Base-by-base conservation (phyloP, 495 filamentous ascomycete genomes). In the Durotheca rogersii region DNA sequence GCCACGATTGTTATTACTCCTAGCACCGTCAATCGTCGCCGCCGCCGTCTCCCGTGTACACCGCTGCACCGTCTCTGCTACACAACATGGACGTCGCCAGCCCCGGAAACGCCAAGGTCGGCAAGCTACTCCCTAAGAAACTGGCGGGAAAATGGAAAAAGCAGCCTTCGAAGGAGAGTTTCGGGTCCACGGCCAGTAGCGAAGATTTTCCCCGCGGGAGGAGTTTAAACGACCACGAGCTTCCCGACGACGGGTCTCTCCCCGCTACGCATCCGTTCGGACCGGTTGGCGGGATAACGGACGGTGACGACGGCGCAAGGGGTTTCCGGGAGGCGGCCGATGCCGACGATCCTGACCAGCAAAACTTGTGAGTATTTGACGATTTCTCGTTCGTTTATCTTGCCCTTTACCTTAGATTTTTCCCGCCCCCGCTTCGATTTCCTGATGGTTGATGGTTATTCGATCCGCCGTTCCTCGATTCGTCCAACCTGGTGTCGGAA, bases 61-160 rank as follows among this genome's bases (percentile, higher is more conserved):
- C n/a, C n/a, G n/a, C n/a, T n/a, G n/a, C n/a, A n/a, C n/a, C n/a
- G n/a, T n/a, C n/a, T n/a, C n/a, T 35, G 5, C 30, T 16, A 37
- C n/a, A 33, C 55, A 48, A 41, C 29, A 62, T 62, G 62, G 62
- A 65, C 36, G 52, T 41, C 45, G 53, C 49, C 37, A 51, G 36
- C 45, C 19, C 48, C 34, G 41, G 44, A 43, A 53, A 17, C 27
- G n/a, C 36, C 21, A 62, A 60, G 39, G 65, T 79, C 33, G 70
- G 62, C 25, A 80, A 80, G 65, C 69, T 78, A 20, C 50, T 79
- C 27, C 70, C 72, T 20, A 76, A 72, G 57, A 61, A 65, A 33
- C 60, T 81, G 21, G 58, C 62, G 19, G 61, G 61, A 20, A 76
- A 72, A 34, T 72, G 70, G 53, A 77, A 65, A 59, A 74, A 69